These are phyloP conservation scores for Rhizopus delemar DNA, from an alignment of 371 early-diverging fungal species.

Conservation along the genomic window DNA sequence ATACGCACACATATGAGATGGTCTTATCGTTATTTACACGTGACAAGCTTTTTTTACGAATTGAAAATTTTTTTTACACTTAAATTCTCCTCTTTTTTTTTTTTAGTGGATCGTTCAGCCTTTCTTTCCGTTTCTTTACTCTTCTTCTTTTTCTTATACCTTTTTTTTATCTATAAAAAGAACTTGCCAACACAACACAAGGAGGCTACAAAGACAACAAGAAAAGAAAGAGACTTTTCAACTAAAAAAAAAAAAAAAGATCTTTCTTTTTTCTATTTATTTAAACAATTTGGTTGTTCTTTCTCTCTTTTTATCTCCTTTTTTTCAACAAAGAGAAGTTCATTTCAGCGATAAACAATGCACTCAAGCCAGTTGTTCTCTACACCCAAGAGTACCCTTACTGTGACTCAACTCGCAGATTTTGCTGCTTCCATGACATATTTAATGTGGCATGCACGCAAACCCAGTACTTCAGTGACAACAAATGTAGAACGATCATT, in stretches of 20 bases:
- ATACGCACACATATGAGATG: background rate
- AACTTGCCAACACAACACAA: background rate
- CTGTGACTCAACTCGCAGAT: conserved; percentile 56
- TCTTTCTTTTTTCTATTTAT: conserved; percentile 15
- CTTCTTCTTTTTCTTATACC: conserved; percentile 1
- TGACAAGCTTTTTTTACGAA: background rate
- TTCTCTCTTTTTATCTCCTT: conserved; percentile 9
- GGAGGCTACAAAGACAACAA: conserved; percentile 1
- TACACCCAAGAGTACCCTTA: conserved; percentile 9
- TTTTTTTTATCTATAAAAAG: conserved; percentile 4
- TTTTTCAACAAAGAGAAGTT: conserved; percentile 13
- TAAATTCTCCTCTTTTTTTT: conserved; percentile 9
- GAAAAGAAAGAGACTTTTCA: conserved; percentile 1
- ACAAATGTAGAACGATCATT: conserved; percentile 9
- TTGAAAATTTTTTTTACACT: conserved; percentile 7
- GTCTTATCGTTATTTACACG: conserved; percentile 5
- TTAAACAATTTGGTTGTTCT: background rate
- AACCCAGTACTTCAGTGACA: conserved; percentile 7
- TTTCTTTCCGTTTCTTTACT: background rate
- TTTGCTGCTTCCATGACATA: conserved; percentile 69
- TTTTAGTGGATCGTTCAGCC: background rate
- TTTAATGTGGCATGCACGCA: conserved; percentile 66
- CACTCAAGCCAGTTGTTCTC: conserved; percentile 12
- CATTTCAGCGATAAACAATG: conserved; percentile 10
- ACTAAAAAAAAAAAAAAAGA: conserved; percentile 10